phyloP scores from a whole-genome alignment of 202 grass and related monocot genomes.

The Panicum virgatum region DNA sequence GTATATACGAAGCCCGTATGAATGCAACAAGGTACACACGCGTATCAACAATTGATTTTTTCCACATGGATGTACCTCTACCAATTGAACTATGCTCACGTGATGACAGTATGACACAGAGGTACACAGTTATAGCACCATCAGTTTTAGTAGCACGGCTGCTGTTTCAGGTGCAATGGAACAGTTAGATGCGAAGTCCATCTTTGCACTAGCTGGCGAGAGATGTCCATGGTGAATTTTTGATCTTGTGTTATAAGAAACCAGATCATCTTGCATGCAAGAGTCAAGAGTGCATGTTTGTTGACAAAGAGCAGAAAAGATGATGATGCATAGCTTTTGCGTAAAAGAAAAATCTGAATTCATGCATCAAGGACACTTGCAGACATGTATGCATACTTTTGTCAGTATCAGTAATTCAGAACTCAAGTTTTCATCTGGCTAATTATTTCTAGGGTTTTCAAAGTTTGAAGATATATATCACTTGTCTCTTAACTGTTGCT shows the following conservation, averaged over 20 bases:
- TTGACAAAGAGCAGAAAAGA: neutral
- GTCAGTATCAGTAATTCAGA: neutral
- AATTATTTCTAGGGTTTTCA: neutral
- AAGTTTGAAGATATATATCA: neutral
- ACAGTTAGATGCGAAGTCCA: neutral
- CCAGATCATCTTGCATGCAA: neutral
- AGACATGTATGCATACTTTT: neutral
- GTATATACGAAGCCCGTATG: neutral
- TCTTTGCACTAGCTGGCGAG: neutral
- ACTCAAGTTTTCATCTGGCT: neutral
- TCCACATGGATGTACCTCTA: slow-evolving; percentile 16
- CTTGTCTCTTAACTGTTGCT: neutral
- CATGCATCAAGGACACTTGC: neutral
- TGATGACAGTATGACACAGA: neutral
- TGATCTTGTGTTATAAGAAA: neutral
- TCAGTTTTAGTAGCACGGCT: neutral
- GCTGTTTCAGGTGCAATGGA: neutral
- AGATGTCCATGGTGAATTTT: neutral
- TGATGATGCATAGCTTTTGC: neutral
- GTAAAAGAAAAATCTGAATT: neutral
- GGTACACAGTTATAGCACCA: slow-evolving; percentile 16
- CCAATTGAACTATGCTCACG: slow-evolving; percentile 8
- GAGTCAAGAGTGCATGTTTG: neutral
- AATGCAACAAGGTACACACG: neutral
- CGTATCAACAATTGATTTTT: neutral